Evolutionary conservation across 352 stramenopile species (phyloP), one percentile per base, ranked within the genome.

Genomic region (Globisporangium nunn): DNA sequence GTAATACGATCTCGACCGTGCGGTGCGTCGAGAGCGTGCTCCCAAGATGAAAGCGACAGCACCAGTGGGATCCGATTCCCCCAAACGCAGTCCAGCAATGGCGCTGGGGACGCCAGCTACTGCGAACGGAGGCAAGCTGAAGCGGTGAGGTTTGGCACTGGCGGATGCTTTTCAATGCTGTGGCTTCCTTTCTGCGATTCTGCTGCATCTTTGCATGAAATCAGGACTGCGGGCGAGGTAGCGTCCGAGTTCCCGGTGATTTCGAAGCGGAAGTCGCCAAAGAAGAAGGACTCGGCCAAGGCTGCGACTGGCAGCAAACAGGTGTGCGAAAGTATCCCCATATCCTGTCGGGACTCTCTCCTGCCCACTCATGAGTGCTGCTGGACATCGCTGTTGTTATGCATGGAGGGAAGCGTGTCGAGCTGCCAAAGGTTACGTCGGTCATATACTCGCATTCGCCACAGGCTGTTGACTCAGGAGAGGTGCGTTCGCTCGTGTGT

Each of bases 401-500:
- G 23, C 23, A 23, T 23, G 23, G 48, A 7, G 33, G 49, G 14
- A n/a, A 70, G 64, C 40, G 41, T 5, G 53, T 72, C 0, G 67
- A 58, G 8, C 47, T 87, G 7, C 74, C 76, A 11, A 74, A 71
- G 48, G 63, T 87, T 6, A 68, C 62, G n/a, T 65, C 70, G 0
- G 61, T 68, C 44, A 73, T 62, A 0, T 71, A 80, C 58, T 50
- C 54, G 0, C 62, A 80, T 55, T 51, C 54, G 0, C 58, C 53
- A 0, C 56, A 71, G 59, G 54, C 71, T 37, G 60, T 76, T n/a
- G 78, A 85, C 28, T 74, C 65, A 12, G 75, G 78, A 2, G 75
- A 88, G 71, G 77, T 84, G 62, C 29, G 55, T 37, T 43, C 37
- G 37, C 12, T 17, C 6, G 11, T 40, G n/a, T 33, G 2, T 50